These are phyloP conservation scores for Alternaria solani DNA, from an alignment of 2,329 filamentous ascomycete genomes.

Conservation along the genomic window DNA sequence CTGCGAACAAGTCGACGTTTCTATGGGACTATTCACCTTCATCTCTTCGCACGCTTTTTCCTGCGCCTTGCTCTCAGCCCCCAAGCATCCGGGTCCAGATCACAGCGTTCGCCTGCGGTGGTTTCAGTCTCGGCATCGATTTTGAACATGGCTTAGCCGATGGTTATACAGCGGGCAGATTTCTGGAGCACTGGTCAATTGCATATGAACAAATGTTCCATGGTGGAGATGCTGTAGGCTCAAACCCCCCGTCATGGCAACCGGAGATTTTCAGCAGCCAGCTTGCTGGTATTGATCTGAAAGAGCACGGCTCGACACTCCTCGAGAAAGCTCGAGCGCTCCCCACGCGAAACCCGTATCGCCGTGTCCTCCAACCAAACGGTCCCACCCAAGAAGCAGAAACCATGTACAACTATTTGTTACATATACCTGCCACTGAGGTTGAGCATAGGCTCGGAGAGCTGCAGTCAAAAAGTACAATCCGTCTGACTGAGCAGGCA, in stretches of 20 bases:
- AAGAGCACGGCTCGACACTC: background rate
- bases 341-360: background rate
- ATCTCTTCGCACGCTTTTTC: background rate
- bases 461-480: background rate
- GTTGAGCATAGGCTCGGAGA: background rate
- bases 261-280: background rate
- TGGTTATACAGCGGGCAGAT: background rate
- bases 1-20: background rate
- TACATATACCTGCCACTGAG: background rate
- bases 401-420: background rate
- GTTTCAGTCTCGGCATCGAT: background rate
- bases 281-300: background rate
- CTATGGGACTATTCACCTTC: background rate
- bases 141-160: constrained; percentile 1
- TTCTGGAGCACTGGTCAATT: background rate
- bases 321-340: background rate
- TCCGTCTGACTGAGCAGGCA: background rate
- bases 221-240: too few species aligned
- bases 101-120: background rate
- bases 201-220: background rate
- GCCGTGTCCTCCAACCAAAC: background rate
- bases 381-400: background rate
- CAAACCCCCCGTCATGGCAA: background rate
- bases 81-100: background rate
- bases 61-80: accelerated